Conservation (phyloP, 495 filamentous ascomycete genomes). For the Tirmania nivea region DNA sequence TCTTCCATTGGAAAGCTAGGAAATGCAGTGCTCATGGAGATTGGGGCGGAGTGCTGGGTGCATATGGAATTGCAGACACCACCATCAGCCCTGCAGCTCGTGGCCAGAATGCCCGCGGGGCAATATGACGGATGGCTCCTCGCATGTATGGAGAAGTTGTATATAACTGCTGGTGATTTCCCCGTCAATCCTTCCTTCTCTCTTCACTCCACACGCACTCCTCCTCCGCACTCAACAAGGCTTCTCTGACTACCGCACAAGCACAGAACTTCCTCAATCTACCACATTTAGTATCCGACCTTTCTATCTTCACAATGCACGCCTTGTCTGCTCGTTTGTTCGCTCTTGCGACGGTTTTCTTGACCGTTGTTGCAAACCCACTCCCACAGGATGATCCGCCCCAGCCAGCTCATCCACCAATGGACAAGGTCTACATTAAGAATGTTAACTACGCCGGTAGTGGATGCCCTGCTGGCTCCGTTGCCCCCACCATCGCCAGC, state of each 20-base stretch:
- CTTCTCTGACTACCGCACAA: too few species aligned
- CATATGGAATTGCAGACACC: too few species aligned
- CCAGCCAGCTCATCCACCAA: neutral
- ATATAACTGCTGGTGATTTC: neutral
- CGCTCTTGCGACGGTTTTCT: neutral
- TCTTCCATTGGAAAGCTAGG: too few species aligned
- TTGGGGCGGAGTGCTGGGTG: too few species aligned
- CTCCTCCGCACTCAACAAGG: neutral
- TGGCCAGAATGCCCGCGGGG: too few species aligned
- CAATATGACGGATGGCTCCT: too few species aligned
- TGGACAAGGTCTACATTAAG: slow-evolving; percentile 16
- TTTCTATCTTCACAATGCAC: too few species aligned
- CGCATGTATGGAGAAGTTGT: too few species aligned
- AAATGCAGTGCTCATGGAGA: too few species aligned
- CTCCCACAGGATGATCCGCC: neutral
- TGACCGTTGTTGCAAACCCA: neutral
- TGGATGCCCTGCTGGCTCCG: slow-evolving; percentile 27
- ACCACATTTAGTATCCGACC: too few species aligned
- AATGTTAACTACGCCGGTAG: slow-evolving; percentile 29
- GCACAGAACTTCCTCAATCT: too few species aligned
- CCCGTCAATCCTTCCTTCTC: neutral
- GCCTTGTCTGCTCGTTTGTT: neutral
- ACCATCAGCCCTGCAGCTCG: too few species aligned
- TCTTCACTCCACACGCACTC: neutral
- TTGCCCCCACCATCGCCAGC: slow-evolving; percentile 23